Percentiles rank a stretch among this genome's conserved stretches.
Conservation (phyloP, 2,329 filamentous ascomycete genomes). For the Bipolaris cookei region DNA sequence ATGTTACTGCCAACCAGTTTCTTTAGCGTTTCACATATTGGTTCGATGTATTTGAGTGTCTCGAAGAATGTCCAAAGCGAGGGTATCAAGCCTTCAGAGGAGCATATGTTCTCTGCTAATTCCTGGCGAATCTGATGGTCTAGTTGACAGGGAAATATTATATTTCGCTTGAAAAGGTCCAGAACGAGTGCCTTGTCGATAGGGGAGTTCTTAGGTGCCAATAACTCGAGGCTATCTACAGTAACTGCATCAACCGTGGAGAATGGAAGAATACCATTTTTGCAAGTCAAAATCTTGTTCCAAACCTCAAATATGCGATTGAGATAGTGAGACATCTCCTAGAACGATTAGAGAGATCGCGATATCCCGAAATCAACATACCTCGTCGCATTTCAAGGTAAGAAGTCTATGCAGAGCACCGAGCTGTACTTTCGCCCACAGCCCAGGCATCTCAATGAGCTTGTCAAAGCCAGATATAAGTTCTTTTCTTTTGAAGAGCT, state of each 20-base stretch:
- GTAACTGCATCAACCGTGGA: slow-evolving; percentile 15
- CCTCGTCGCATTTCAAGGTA: slow-evolving; percentile 26
- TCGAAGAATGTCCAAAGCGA: slow-evolving; percentile 23
- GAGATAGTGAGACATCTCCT: not conserved
- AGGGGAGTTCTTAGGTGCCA: slow-evolving; percentile 13
- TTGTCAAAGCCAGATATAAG: slow-evolving; percentile 21
- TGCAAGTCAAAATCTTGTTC: not conserved
- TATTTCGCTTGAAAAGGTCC: slow-evolving; percentile 5
- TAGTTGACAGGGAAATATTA: slow-evolving; percentile 15
- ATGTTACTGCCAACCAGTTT: slow-evolving; percentile 17
- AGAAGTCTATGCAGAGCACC: slow-evolving; percentile 27
- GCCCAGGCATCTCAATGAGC: slow-evolving; percentile 26
- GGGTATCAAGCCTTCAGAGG: slow-evolving; percentile 10
- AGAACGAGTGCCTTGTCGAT: slow-evolving; percentile 11
- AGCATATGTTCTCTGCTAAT: slow-evolving; percentile 16
- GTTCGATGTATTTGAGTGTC: slow-evolving; percentile 23
- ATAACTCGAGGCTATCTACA: slow-evolving; percentile 12
- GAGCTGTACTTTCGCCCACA: slow-evolving; percentile 27
- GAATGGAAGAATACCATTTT: slow-evolving; percentile 3
- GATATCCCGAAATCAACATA: slow-evolving; percentile 6
- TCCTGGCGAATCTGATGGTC: slow-evolving; percentile 3
- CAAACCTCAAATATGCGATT: not conserved
- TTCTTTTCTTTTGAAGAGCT: slow-evolving; percentile 22
- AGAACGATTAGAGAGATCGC: slow-evolving; percentile 2
- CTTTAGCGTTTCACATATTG: slow-evolving; percentile 16